Base-by-base conservation (phyloP, 1,284 basidiomycete genomes). In the Anthracocystis setariae region DNA sequence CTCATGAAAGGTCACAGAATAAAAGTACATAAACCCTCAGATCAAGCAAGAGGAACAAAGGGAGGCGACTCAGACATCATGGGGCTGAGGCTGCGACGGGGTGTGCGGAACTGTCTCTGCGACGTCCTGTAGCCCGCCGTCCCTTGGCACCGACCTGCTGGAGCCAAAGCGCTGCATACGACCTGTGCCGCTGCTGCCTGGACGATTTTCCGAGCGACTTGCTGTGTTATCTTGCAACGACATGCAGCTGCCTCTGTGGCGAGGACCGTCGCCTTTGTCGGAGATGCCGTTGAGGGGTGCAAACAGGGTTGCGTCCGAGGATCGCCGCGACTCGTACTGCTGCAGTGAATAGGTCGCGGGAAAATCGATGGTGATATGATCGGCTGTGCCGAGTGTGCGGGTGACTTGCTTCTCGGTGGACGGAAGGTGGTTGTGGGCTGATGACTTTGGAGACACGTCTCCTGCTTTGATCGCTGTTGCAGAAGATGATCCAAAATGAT, bases 251-350 rank as follows among this genome's bases (percentile, higher is more conserved):
- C 35, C 53, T 18, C 53, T 53, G 7, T 38, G 29, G 5, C 9
- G 21, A n/a, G 44, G 33, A 10, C 47, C 56, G 4, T 71, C 62
- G 7, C 18, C 4, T 44, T 61, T 58, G 25, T 58, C 68, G 3
- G 35, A 37, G 8, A 10, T 33, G 0, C 51, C 49, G 12, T 42
- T 33, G 13, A 46, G 43, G 1, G 59, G 55, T 5, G 62, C 58
- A 46, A 68, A 64, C 18, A 73, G 57, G 0, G 70, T 73, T 0
- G 70, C 70, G 25, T 73, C 70, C 15, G 70, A 73, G 2, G 70
- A 73, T 17, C 70, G 55, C 8, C 64, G 60, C 4, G 64, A 57
- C 50, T 73, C 69, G 51, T 43, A 48, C 50, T 67, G 63, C 46
- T 54, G 58, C 33, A 58, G 8, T 8, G 57, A 45, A n/a, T 59